These are phyloP conservation scores for Colletotrichum liriopes DNA, from an alignment of 2,329 filamentous ascomycete genomes.

Conservation along the genomic window DNA sequence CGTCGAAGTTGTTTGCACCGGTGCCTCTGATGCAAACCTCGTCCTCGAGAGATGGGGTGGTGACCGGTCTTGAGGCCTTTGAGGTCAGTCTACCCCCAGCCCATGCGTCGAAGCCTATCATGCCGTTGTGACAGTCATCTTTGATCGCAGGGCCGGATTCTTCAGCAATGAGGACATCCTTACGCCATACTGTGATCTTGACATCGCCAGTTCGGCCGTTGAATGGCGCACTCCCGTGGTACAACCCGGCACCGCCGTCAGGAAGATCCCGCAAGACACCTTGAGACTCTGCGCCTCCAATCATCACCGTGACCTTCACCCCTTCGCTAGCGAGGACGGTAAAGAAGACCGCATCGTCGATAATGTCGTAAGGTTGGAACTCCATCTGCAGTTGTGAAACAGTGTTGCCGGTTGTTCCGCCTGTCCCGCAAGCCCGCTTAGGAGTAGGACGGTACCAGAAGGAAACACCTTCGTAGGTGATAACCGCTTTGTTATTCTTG, in stretches of 20 bases:
- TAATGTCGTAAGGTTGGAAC: slow-evolving; percentile 39
- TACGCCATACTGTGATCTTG: no score
- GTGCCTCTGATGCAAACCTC: slow-evolving; percentile 47
- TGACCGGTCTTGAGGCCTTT: no score
- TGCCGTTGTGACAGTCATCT: no score
- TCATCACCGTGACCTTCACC: not conserved
- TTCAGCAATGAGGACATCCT: no score
- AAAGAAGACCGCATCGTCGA: slow-evolving; percentile 46
- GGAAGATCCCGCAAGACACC: no score
- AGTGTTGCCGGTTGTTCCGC: slow-evolving; percentile 51
- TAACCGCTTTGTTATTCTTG: slow-evolving; percentile 57
- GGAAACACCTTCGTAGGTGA: slow-evolving; percentile 47
- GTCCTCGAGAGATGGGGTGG: not conserved
- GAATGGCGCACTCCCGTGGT: no score
- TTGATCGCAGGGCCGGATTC: no score
- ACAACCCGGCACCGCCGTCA: no score
- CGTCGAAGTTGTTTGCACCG: slow-evolving; percentile 46
- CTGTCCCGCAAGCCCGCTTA: slow-evolving; percentile 45
- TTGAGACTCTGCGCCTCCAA: not conserved
- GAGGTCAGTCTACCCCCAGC: no score
- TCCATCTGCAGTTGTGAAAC: slow-evolving; percentile 47
- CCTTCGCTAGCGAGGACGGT: not conserved
- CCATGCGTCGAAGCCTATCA: no score
- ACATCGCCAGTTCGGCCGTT: no score
- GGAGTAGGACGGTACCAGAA: slow-evolving; percentile 53